These are phyloP conservation scores for Pistacia integerrima DNA, from an alignment of 345 rosid genomes.

Conservation along the genomic window DNA sequence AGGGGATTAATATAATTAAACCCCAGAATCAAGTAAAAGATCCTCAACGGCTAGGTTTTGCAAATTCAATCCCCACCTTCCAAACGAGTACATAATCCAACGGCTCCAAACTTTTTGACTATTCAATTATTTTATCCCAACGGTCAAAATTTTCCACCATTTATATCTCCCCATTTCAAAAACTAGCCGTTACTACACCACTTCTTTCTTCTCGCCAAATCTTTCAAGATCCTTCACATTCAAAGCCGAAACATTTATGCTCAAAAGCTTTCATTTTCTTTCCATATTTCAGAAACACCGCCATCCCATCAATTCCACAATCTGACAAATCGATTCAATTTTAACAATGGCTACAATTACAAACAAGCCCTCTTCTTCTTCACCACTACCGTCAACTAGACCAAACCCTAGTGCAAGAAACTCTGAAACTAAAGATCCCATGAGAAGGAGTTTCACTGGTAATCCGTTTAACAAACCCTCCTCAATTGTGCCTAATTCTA, in stretches of 20 bases:
- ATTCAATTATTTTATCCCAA: slow-evolving; percentile 19
- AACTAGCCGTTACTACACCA: slow-evolving; percentile 40
- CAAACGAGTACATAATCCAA: slow-evolving; percentile 35
- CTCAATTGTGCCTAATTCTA: slow-evolving; percentile 36
- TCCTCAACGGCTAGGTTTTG: too few species aligned
- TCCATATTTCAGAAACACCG: not conserved
- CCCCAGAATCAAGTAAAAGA: too few species aligned
- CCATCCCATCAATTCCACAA: not conserved
- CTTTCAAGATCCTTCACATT: slow-evolving; percentile 19
- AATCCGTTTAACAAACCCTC: slow-evolving; percentile 61
- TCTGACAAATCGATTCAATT: not conserved
- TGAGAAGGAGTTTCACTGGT: slow-evolving; percentile 68
- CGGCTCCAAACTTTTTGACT: slow-evolving; percentile 8
- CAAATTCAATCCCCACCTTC: not conserved
- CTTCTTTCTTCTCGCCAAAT: not conserved
- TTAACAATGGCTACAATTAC: slow-evolving; percentile 33
- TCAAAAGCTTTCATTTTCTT: slow-evolving; percentile 14
- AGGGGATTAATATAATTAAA: too few species aligned
- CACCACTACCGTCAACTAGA: slow-evolving; percentile 30
- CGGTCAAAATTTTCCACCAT: slow-evolving; percentile 33
- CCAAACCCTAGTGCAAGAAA: slow-evolving; percentile 51
- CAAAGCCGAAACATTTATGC: slow-evolving; percentile 24
- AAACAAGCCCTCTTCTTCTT: slow-evolving; percentile 28
- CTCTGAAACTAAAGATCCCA: slow-evolving; percentile 55
- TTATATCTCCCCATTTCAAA: slow-evolving; percentile 10